A percentile compares a stretch with the other conserved stretches of the same genome.
These are phyloP conservation scores for Aspergillus uvarum DNA, from an alignment of 2,329 filamentous ascomycete genomes.

Conservation along the genomic window DNA sequence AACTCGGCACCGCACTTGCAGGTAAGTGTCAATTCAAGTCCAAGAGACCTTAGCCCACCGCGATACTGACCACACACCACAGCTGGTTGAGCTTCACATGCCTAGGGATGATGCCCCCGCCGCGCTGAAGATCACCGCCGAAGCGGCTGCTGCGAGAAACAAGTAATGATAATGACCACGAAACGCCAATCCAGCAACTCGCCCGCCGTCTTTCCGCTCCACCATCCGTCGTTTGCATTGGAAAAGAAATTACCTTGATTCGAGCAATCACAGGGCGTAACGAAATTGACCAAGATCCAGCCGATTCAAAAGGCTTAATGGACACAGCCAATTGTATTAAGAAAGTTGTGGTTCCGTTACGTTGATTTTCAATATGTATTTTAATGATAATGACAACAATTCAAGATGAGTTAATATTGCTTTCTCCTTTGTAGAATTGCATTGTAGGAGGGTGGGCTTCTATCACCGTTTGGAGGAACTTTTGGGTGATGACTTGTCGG, in stretches of 20 bases:
- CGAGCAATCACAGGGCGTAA: neutral
- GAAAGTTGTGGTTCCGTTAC: neutral
- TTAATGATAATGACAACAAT: neutral
- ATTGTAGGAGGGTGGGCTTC: no score
- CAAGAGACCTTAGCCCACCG: neutral
- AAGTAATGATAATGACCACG: slow-evolving; percentile 16
- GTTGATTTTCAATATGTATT: neutral
- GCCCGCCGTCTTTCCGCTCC: neutral
- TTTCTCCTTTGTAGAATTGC: neutral
- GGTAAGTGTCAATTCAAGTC: slow-evolving; percentile 27
- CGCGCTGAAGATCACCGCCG: slow-evolving; percentile 67
- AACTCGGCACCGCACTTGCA: slow-evolving; percentile 50
- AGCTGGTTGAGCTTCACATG: slow-evolving; percentile 83
- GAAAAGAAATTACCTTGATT: neutral
- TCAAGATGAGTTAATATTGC: neutral
- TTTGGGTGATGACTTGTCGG: no score
- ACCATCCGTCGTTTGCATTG: neutral
- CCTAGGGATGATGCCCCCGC: slow-evolving; percentile 73
- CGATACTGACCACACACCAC: slow-evolving; percentile 29
- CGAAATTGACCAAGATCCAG: neutral
- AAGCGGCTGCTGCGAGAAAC: slow-evolving; percentile 69
- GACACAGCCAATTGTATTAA: neutral
- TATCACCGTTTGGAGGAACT: no score
- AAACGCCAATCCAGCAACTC: neutral
- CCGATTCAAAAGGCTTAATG: neutral